These are phyloP conservation scores for Nakazawaea anatomiae DNA, from an alignment of 805 yeast species.

Conservation along the genomic window DNA sequence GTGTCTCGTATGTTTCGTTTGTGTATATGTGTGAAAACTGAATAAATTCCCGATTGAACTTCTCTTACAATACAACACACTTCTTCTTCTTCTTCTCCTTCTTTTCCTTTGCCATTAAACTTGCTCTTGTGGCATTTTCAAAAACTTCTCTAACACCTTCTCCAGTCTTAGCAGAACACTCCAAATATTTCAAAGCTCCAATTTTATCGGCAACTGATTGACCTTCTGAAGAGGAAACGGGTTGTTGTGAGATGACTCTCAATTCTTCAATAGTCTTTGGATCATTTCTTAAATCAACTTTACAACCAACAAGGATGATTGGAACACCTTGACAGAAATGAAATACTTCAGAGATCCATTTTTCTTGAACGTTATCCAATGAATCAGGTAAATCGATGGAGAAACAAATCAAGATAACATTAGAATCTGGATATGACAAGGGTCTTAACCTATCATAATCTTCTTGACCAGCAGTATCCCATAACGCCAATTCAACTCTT, in stretches of 20 bases:
- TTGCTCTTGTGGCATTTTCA: slow-evolving; percentile 89
- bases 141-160: slow-evolving; percentile 91
- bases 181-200: slow-evolving; percentile 81
- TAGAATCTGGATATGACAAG: slow-evolving; percentile 85
- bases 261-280: slow-evolving; percentile 69
- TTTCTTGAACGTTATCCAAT: slow-evolving; percentile 88
- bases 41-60: not conserved
- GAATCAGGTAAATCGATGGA: slow-evolving; percentile 90
- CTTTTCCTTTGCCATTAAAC: slow-evolving; percentile 61
- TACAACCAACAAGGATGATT: slow-evolving; percentile 88
- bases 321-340: slow-evolving; percentile 95
- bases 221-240: slow-evolving; percentile 79
- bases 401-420: slow-evolving; percentile 88
- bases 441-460: slow-evolving; percentile 94
- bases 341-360: slow-evolving; percentile 90
- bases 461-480: slow-evolving; percentile 99
- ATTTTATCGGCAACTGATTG: slow-evolving; percentile 83
- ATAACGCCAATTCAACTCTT: slow-evolving; percentile 86
- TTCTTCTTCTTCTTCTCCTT: slow-evolving; percentile 58
- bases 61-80: slow-evolving; percentile 59
- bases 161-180: slow-evolving; percentile 89
- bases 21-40: too few relatives aligned
- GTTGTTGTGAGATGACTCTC: slow-evolving; percentile 69
- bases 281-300: slow-evolving; percentile 83
- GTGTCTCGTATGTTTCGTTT: too few relatives aligned